These are phyloP conservation scores for Acanthamoeba culbertsoni DNA, from an alignment of 208 protist species.

Conservation along the genomic window DNA sequence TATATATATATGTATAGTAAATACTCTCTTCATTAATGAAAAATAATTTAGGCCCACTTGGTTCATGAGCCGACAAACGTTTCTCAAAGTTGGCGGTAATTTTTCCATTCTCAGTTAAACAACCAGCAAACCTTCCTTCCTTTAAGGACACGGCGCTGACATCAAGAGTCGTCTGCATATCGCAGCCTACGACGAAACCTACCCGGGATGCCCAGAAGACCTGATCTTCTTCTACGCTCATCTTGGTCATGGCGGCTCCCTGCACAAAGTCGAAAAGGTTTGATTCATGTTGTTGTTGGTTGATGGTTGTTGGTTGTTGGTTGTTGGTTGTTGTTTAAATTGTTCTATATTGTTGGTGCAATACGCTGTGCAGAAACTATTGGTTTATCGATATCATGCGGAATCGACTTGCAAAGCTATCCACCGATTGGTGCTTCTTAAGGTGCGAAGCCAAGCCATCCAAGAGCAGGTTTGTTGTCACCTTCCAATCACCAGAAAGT, in stretches of 20 bases:
- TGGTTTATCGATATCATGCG: background rate
- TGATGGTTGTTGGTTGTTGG: no score
- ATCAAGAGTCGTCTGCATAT: background rate
- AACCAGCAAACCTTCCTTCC: background rate
- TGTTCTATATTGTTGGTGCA: background rate
- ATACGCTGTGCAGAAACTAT: background rate
- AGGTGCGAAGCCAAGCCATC: slow-evolving; percentile 3
- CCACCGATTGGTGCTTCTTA: slow-evolving; percentile 9
- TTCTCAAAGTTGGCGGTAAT: background rate
- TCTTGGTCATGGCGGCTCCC: background rate
- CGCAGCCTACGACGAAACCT: background rate
- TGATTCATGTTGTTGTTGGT: background rate
- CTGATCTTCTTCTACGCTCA: slow-evolving; percentile 52
- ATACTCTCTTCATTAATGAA: no score
- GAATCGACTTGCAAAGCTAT: slow-evolving; percentile 10
- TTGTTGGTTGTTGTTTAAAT: no score
- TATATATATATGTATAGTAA: no score
- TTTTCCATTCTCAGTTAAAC: background rate
- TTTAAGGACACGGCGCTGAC: background rate
- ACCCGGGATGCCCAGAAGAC: background rate
- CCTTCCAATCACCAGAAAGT: no score
- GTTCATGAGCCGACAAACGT: slow-evolving; percentile 56
- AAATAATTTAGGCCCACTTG: slow-evolving; percentile 45
- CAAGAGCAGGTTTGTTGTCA: slow-evolving; percentile 11
- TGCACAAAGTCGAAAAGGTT: slow-evolving; percentile 30